Evolutionary conservation across 441 rosid genomes (phyloP).

Genomic region (Bocquillonia castaneifolia): DNA sequence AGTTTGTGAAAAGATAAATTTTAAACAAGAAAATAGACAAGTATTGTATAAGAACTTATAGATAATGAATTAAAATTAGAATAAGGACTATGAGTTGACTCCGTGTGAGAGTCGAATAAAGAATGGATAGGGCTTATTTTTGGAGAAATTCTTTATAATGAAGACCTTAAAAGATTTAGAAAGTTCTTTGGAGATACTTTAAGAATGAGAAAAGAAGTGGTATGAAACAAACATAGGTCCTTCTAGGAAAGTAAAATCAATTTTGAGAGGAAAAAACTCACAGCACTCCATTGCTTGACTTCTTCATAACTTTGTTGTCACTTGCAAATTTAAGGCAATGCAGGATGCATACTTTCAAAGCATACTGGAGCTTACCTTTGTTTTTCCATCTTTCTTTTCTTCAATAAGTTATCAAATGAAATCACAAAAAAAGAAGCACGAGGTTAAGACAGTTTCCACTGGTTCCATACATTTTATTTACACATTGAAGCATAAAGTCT

Average conservation of each 20-base stretch:
- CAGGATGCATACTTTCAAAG: background rate
- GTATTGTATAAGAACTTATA: too few relatives aligned
- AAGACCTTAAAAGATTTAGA: too few relatives aligned
- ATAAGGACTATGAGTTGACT: too few relatives aligned
- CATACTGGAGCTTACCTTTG: background rate
- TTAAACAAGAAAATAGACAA: too few relatives aligned
- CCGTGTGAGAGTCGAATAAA: too few relatives aligned
- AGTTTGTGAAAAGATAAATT: too few relatives aligned
- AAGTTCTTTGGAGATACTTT: too few relatives aligned
- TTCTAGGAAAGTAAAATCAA: background rate
- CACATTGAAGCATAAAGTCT: background rate
- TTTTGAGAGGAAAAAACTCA: background rate
- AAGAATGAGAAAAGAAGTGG: background rate
- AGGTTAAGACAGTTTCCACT: background rate
- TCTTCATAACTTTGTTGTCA: background rate
- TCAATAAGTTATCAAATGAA: background rate
- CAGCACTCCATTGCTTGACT: background rate
- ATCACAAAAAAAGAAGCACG: too few relatives aligned
- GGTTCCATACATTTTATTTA: background rate
- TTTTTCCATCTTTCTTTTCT: background rate
- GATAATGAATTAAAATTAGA: too few relatives aligned
- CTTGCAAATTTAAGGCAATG: background rate
- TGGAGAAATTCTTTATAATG: too few relatives aligned
- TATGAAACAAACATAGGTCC: background rate
- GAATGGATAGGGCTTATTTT: too few relatives aligned